phyloP scores from a whole-genome alignment of 2,329 filamentous ascomycete genomes.

The Fusarium floridanum region DNA sequence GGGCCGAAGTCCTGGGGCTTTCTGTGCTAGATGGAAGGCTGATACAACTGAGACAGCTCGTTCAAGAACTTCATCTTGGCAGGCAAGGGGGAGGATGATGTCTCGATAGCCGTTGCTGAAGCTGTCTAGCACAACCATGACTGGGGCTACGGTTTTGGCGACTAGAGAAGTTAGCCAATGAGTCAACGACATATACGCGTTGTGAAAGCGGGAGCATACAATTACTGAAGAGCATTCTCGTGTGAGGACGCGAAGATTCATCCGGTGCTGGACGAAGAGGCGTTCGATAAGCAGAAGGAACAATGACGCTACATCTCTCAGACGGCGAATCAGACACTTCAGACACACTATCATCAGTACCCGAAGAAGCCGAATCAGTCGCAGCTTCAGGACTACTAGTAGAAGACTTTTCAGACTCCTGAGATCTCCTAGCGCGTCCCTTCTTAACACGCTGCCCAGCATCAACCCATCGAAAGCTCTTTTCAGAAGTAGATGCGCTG shows the following conservation, averaged over 20 bases:
- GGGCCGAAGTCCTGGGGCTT: slow-evolving; percentile 47
- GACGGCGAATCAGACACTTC: slow-evolving; percentile 4
- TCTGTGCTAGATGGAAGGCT: slow-evolving; percentile 54
- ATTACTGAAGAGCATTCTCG: slow-evolving; percentile 53
- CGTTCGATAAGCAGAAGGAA: slow-evolving; percentile 6
- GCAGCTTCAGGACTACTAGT: not conserved
- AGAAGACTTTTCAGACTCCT: not conserved
- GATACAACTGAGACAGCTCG: slow-evolving; percentile 55
- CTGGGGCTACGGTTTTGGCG: slow-evolving; percentile 52
- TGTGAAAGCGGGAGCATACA: slow-evolving; percentile 41
- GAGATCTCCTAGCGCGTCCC: slow-evolving; percentile 7
- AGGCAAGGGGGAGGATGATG: slow-evolving; percentile 55
- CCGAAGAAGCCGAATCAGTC: slow-evolving; percentile 3
- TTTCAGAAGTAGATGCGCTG: not conserved
- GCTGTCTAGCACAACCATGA: slow-evolving; percentile 56
- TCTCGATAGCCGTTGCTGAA: slow-evolving; percentile 55
- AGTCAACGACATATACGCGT: not conserved
- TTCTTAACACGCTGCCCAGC: slow-evolving; percentile 14
- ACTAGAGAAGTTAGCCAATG: slow-evolving; percentile 38
- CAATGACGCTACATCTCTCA: not conserved
- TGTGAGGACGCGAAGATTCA: slow-evolving; percentile 44
- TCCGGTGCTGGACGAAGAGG: slow-evolving; percentile 41
- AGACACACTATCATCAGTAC: slow-evolving; percentile 26
- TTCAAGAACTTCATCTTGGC: slow-evolving; percentile 51
- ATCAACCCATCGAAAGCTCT: slow-evolving; percentile 35